Evolutionary conservation across 2,329 filamentous ascomycete genomes (phyloP).

Genomic region (Neopestalotiopsis sp.): DNA sequence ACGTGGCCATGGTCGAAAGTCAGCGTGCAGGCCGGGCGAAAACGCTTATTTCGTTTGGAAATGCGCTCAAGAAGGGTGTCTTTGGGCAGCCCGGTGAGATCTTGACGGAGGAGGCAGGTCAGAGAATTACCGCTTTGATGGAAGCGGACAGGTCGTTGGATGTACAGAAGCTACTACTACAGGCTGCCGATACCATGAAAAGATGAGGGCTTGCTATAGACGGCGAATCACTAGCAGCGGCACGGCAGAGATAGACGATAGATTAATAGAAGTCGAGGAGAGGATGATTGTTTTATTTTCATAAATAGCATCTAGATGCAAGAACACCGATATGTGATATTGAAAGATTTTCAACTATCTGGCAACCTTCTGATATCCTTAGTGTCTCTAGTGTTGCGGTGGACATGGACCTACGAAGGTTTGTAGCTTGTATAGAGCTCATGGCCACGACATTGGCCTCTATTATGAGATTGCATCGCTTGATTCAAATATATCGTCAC

Average conservation of each 20-base stretch:
- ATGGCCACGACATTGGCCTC: too few relatives aligned
- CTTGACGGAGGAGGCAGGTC: constrained; percentile 31
- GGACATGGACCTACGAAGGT: too few relatives aligned
- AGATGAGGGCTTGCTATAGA: neutral
- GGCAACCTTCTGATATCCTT: too few relatives aligned
- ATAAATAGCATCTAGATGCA: too few relatives aligned
- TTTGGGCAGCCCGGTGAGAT: constrained; percentile 40
- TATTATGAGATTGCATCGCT: too few relatives aligned
- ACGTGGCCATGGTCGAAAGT: constrained; percentile 55
- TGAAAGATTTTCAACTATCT: too few relatives aligned
- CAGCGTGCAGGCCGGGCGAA: constrained; percentile 56
- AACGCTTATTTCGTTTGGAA: constrained; percentile 48
- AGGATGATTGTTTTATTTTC: too few relatives aligned
- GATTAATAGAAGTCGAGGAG: neutral
- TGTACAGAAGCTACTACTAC: constrained; percentile 49
- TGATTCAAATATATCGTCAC: too few relatives aligned
- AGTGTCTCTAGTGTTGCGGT: too few relatives aligned
- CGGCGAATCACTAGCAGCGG: constrained; percentile 24
- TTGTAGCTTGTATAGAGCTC: too few relatives aligned
- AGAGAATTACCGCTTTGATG: constrained; percentile 41
- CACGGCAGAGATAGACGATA: constrained; percentile 29
- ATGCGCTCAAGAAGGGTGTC: constrained; percentile 47
- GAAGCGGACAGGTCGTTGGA: constrained; percentile 50
- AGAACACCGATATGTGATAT: too few relatives aligned
- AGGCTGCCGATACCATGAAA: constrained; percentile 38